Base-by-base conservation (phyloP, 176 grass and related monocot species). In the Cenchrus purpureus region DNA sequence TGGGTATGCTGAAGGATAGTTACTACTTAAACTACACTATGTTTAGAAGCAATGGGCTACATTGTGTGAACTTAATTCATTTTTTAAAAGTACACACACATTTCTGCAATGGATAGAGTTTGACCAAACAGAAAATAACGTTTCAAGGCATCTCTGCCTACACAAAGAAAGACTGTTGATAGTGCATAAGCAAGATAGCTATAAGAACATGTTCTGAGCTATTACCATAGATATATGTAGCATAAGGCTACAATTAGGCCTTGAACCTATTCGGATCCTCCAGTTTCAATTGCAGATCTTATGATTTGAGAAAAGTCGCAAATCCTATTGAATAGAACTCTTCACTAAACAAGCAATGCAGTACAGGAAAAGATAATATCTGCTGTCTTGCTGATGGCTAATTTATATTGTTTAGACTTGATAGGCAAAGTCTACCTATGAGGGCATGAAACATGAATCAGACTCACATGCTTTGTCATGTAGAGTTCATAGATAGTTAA, bases 11-110 rank as follows among this genome's bases (percentile, higher is more conserved):
- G 45, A 64, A 60, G 28, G 68, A 17, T 84, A 51, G 3, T 34
- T 34, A 79, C 40, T 75, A 85, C 32, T 67, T 85, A 34, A 88
- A 71, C 15, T 71, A 69, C 25, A 64, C 58, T 40, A 46, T 15
- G 37, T 89, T 54, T 74, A 73, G 19, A 79, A 61, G 22, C 34
- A 64, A 28, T 34, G 31, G 55, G 37, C 68, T 75, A 77, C 14
- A 58, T 69, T 45, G 8, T 63, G 1, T 74, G 66, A 40, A 40
- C 32, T 17, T 74, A 22, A 40, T 48, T 55, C 19, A 50, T 73
- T 88, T 67, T 11, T 45, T 8, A 34, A 34, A 34, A 16, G n/a
- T 48, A 1, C 59, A 68, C 34, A n/a, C n/a, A n/a, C n/a, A n/a
- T 89, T 81, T 17, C 44, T 76, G 46, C 25, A 46, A 62, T 58